A percentile compares a stretch with the other conserved stretches of the same genome.
These are phyloP conservation scores for Rhododendron molle DNA, from an alignment of 148 eudicot species.

Conservation along the genomic window DNA sequence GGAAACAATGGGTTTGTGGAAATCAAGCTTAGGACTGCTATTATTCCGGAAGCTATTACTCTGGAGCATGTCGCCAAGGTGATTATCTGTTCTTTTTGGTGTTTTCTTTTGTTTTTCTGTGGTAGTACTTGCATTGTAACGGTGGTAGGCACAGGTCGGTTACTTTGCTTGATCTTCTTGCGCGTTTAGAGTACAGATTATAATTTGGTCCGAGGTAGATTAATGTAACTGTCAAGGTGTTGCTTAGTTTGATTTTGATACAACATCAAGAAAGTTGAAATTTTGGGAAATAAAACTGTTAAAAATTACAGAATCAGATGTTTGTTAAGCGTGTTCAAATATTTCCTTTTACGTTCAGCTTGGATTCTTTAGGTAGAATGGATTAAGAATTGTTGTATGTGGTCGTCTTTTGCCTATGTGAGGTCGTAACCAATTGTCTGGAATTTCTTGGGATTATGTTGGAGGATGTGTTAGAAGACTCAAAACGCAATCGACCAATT, in stretches of 20 bases:
- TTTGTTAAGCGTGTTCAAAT: not conserved
- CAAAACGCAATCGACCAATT: not conserved
- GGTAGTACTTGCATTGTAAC: not conserved
- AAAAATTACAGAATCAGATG: not conserved
- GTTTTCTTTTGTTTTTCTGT: not conserved
- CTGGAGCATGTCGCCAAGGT: slow-evolving; percentile 92
- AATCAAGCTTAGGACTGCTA: slow-evolving; percentile 63
- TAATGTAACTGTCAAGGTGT: not conserved
- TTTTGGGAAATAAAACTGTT: not conserved
- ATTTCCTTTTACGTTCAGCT: not conserved
- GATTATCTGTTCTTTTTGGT: slow-evolving; percentile 5
- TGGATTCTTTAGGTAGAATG: not conserved
- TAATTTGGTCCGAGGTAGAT: not conserved
- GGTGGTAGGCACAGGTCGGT: not conserved
- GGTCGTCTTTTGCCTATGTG: not conserved
- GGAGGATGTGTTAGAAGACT: not conserved
- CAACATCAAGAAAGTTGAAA: not conserved
- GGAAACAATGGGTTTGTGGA: slow-evolving; percentile 75
- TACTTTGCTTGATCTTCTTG: not conserved
- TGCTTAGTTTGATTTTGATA: not conserved
- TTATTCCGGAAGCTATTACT: slow-evolving; percentile 78
- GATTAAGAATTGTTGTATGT: not conserved
- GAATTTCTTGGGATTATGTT: not conserved
- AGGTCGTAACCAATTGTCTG: not conserved
- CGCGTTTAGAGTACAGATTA: not conserved